A percentile compares a stretch with the other conserved stretches of the same genome.
These are phyloP conservation scores for Scheffersomyces parashehatae DNA, from an alignment of 1,139 yeast genomes.

Conservation along the genomic window DNA sequence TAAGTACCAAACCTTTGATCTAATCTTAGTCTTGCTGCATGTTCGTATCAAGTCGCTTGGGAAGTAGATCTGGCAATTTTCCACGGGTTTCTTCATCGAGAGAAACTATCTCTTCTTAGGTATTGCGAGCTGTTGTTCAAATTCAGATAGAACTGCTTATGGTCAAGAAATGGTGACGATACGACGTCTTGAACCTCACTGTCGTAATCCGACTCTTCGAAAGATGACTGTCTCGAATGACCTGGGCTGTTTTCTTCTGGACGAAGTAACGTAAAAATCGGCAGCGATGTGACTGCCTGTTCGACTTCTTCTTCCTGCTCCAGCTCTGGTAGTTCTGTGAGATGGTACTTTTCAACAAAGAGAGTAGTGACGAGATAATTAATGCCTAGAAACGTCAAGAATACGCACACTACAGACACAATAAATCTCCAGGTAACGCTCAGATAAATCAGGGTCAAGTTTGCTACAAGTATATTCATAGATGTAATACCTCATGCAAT, in stretches of 20 bases:
- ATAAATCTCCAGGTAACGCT: not conserved
- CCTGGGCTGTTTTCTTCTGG: not conserved
- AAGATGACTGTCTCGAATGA: not conserved
- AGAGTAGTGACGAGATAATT: not conserved
- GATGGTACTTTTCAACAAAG: not conserved
- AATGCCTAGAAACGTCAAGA: not conserved
- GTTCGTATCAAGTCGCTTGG: constrained; percentile 31
- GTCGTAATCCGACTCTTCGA: constrained; percentile 1
- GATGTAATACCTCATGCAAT: too few relatives aligned
- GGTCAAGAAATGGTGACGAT: constrained; percentile 13
- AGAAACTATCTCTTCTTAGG: constrained; percentile 43
- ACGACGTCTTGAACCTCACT: constrained; percentile 10
- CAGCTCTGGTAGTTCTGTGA: not conserved
- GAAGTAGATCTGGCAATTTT: constrained; percentile 34
- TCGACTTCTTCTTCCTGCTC: not conserved
- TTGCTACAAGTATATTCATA: not conserved
- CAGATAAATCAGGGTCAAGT: not conserved
- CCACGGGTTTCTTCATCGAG: constrained; percentile 16
- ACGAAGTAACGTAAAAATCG: not conserved
- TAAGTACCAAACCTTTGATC: constrained; percentile 10
- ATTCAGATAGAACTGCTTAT: constrained; percentile 31
- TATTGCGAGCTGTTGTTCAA: constrained; percentile 46
- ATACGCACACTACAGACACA: not conserved
- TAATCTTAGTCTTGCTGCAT: constrained; percentile 5
- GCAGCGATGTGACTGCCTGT: not conserved